Percentiles rank a stretch among this genome's conserved stretches.
Conservation (phyloP, 768 basidiomycete species). For the Rhizopogon roseolus region DNA sequence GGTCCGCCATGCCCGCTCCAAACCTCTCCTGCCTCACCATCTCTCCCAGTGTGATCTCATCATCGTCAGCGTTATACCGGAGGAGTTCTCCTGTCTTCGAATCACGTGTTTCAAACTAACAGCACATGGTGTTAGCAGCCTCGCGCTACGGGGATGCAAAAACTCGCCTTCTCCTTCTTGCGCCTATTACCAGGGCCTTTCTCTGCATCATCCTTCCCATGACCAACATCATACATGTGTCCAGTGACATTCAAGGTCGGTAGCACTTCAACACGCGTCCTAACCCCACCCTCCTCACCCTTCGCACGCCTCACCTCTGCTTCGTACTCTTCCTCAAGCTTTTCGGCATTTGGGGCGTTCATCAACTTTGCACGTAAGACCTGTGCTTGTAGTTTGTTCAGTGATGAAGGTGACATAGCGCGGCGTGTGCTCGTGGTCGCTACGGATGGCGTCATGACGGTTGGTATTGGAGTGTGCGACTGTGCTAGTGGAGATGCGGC, state of each 20-base stretch:
- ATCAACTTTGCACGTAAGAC: slow-evolving; percentile 89
- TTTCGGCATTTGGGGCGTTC: slow-evolving; percentile 69
- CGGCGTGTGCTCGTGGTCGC: slow-evolving; percentile 30
- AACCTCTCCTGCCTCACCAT: slow-evolving; percentile 92
- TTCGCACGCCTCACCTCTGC: slow-evolving; percentile 49
- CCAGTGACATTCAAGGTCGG: slow-evolving; percentile 87
- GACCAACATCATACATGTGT: slow-evolving; percentile 86
- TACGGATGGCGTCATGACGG: slow-evolving; percentile 76
- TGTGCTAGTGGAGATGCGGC: slow-evolving; percentile 54
- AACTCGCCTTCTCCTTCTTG: slow-evolving; percentile 66
- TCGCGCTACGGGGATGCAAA: slow-evolving; percentile 2
- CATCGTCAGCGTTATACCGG: slow-evolving; percentile 89
- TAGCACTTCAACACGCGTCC: slow-evolving; percentile 73
- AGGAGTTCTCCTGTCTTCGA: slow-evolving; percentile 86
- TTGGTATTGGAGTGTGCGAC: slow-evolving; percentile 81
- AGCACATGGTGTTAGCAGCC: background rate
- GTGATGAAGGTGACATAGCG: slow-evolving; percentile 65
- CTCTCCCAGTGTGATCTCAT: slow-evolving; percentile 79
- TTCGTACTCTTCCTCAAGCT: slow-evolving; percentile 85
- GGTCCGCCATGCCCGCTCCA: slow-evolving; percentile 82
- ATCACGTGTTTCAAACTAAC: slow-evolving; percentile 83
- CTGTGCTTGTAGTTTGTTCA: slow-evolving; percentile 91
- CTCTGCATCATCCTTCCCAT: slow-evolving; percentile 56
- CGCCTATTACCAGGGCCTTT: slow-evolving; percentile 64
- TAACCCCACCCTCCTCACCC: slow-evolving; percentile 37